A percentile compares a stretch with the other conserved stretches of the same genome.
Evolutionary conservation across 306 rosid genomes (phyloP).

Genomic region (Glycine tomentella): DNA sequence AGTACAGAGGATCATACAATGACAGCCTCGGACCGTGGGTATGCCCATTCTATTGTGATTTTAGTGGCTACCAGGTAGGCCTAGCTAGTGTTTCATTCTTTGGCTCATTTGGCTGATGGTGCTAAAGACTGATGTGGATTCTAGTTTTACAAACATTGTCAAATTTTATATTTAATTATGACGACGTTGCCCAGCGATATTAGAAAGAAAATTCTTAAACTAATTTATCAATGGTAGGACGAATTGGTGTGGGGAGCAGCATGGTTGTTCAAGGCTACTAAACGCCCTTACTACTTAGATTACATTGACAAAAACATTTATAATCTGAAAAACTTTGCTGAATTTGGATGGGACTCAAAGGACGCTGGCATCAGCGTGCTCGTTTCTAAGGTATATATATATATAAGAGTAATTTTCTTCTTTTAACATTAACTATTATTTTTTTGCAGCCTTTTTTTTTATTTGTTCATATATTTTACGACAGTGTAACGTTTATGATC

Average conservation of each 20-base stretch:
- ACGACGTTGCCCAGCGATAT: too few relatives aligned
- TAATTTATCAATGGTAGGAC: slow-evolving; percentile 41
- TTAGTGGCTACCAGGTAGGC: slow-evolving; percentile 57
- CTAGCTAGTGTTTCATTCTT: not conserved
- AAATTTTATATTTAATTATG: too few relatives aligned
- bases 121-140: too few relatives aligned
- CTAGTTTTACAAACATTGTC: too few relatives aligned
- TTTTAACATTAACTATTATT: not conserved
- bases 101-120: too few relatives aligned
- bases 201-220: too few relatives aligned
- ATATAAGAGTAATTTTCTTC: not conserved
- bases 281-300: slow-evolving; percentile 41
- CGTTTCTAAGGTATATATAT: slow-evolving; percentile 55
- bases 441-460: not conserved
- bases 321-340: slow-evolving; percentile 37
- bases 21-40: slow-evolving; percentile 49
- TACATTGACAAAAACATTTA: slow-evolving; percentile 47
- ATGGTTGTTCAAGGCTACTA: slow-evolving; percentile 66
- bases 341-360: slow-evolving; percentile 76
- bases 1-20: slow-evolving; percentile 63
- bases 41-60: slow-evolving; percentile 71
- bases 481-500: not conserved
- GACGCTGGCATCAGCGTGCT: slow-evolving; percentile 64
- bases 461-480: too few relatives aligned
- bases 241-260: slow-evolving; percentile 72